A percentile compares a stretch with the other conserved stretches of the same genome.
Evolutionary conservation across 108 stramenopile genomes (phyloP).

Genomic region (Cyclostephanos tholiformis): DNA sequence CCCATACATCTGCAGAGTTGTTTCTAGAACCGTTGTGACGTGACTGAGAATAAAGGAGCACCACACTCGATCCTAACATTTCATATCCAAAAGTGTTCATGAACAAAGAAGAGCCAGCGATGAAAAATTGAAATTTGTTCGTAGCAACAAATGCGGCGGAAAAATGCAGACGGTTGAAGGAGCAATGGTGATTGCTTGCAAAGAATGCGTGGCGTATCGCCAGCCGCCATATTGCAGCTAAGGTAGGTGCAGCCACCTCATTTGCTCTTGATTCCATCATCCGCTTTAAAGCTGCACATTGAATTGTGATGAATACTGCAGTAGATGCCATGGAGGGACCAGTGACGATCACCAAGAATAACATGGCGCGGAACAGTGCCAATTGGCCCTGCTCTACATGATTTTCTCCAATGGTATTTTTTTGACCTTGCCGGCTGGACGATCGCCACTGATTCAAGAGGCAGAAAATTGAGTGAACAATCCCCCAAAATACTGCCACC

Average conservation of each 20-base stretch:
- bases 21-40: not conserved
- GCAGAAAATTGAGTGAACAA: constrained; percentile 36
- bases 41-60: constrained; percentile 41
- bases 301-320: constrained; percentile 52
- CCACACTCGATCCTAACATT: constrained; percentile 62
- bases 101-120: constrained; percentile 76
- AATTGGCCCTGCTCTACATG: constrained; percentile 12
- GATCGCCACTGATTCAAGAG: not conserved
- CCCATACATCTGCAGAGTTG: constrained; percentile 45
- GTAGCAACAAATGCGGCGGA: constrained; percentile 87
- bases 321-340: constrained; percentile 76
- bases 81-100: constrained; percentile 90
- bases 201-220: constrained; percentile 75
- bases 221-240: constrained; percentile 72
- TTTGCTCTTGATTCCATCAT: constrained; percentile 52
- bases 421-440: not conserved
- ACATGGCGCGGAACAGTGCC: constrained; percentile 36
- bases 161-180: constrained; percentile 80
- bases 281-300: constrained; percentile 55
- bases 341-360: constrained; percentile 74
- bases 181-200: constrained; percentile 82
- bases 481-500: constrained; percentile 36
- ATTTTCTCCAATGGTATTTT: not conserved
- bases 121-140: constrained; percentile 63
- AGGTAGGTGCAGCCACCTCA: constrained; percentile 53